phyloP scores from a whole-genome alignment of 177 flowering plant species.

The Vitis hybrid region DNA sequence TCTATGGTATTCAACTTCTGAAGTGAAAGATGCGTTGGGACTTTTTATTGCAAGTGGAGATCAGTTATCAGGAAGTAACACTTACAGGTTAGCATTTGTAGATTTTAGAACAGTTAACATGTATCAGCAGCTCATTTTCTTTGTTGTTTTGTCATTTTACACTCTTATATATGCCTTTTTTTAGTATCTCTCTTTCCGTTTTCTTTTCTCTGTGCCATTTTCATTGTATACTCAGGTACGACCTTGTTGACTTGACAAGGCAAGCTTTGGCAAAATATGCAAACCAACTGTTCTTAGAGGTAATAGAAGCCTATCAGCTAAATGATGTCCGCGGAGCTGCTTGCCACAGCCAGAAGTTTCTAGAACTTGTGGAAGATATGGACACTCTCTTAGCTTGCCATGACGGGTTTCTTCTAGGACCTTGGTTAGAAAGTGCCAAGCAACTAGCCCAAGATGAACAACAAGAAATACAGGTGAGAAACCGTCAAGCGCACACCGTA shows the following conservation, averaged over 20 bases:
- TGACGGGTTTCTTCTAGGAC: conserved; percentile 72
- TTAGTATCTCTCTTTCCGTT: not conserved
- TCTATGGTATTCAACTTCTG: conserved; percentile 68
- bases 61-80: conserved; percentile 43
- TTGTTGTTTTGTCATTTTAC: not conserved
- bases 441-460: conserved; percentile 54
- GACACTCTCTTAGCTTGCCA: conserved; percentile 66
- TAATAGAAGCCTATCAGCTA: conserved; percentile 44
- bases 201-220: conserved; percentile 1
- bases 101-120: not conserved
- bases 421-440: conserved; percentile 84
- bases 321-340: conserved; percentile 34
- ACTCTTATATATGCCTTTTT: not conserved
- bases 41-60: conserved; percentile 55
- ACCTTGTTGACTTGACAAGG: conserved; percentile 70
- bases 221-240: conserved; percentile 43
- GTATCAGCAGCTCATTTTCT: not conserved
- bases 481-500: not conserved
- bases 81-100: conserved; percentile 56
- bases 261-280: conserved; percentile 76
- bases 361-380: conserved; percentile 62
- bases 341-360: conserved; percentile 40
- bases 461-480: conserved; percentile 57
- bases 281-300: conserved; percentile 57
- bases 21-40: conserved; percentile 60